A percentile compares a stretch with the other conserved stretches of the same genome.
phyloP scores from a whole-genome alignment of 2,329 filamentous ascomycete genomes.

The Lasiodiplodia sp. region DNA sequence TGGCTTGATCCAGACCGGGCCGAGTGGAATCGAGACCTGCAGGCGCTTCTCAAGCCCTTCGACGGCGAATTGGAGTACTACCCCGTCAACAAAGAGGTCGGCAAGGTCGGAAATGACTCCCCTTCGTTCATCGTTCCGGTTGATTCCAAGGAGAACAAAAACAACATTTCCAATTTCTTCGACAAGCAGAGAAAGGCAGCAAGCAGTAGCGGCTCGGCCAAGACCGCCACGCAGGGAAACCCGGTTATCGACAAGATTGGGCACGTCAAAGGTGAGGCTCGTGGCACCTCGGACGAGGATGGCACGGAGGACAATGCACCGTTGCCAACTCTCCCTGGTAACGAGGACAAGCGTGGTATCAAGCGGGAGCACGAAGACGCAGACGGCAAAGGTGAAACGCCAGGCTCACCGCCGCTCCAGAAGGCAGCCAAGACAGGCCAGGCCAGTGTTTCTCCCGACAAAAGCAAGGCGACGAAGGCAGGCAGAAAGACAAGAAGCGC shows the following conservation, averaged over 20 bases:
- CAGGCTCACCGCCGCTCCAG: slow-evolving; percentile 19
- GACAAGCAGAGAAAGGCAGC: slow-evolving; percentile 56
- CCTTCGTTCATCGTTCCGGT: slow-evolving; percentile 83
- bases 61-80: slow-evolving; percentile 83
- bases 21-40: slow-evolving; percentile 81
- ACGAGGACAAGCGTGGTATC: slow-evolving; percentile 42
- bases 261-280: slow-evolving; percentile 47
- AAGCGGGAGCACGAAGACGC: slow-evolving; percentile 58
- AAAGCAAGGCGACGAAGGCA: slow-evolving; percentile 38
- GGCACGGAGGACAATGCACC: slow-evolving; percentile 62
- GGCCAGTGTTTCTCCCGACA: slow-evolving; percentile 8
- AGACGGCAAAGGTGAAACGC: slow-evolving; percentile 43
- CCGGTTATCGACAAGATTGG: slow-evolving; percentile 29
- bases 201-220: slow-evolving; percentile 36
- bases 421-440: slow-evolving; percentile 45
- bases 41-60: slow-evolving; percentile 80
- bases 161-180: slow-evolving; percentile 95
- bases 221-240: slow-evolving; percentile 37
- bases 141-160: slow-evolving; percentile 86
- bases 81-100: slow-evolving; percentile 85
- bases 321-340: slow-evolving; percentile 44
- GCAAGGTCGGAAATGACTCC: slow-evolving; percentile 92
- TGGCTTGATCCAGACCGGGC: slow-evolving; percentile 80
- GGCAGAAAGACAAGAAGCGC: slow-evolving; percentile 60
- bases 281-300: slow-evolving; percentile 54